These are phyloP conservation scores for Sarcodon sp. DNA, from an alignment of 768 basidiomycete genomes.

Conservation along the genomic window DNA sequence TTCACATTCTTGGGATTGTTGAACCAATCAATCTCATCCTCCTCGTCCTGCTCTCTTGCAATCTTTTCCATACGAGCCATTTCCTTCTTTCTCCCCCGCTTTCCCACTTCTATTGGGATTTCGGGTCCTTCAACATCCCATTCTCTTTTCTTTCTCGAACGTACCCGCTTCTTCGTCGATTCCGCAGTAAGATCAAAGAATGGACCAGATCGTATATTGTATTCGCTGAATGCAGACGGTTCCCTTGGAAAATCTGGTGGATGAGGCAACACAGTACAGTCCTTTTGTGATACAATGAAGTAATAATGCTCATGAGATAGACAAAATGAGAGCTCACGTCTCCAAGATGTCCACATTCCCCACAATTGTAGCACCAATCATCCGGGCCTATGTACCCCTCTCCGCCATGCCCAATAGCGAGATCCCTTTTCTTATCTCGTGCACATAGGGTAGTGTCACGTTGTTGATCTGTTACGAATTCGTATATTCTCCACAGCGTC, in stretches of 20 bases:
- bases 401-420: slow-evolving; percentile 53
- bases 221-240: slow-evolving; percentile 53
- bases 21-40: slow-evolving; percentile 63
- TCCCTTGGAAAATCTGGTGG: slow-evolving; percentile 30
- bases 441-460: slow-evolving; percentile 27
- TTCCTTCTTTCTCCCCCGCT: slow-evolving; percentile 47
- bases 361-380: slow-evolving; percentile 79
- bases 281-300: slow-evolving; percentile 23
- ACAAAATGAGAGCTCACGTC: slow-evolving; percentile 40
- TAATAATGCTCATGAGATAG: neutral
- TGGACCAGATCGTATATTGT: slow-evolving; percentile 52
- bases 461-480: slow-evolving; percentile 48
- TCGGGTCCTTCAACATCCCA: slow-evolving; percentile 28
- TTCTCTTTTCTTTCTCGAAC: slow-evolving; percentile 23
- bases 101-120: slow-evolving; percentile 51
- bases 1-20: slow-evolving; percentile 22
- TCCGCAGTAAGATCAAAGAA: slow-evolving; percentile 35
- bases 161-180: slow-evolving; percentile 8
- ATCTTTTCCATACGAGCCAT: slow-evolving; percentile 40
- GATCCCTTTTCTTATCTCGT: slow-evolving; percentile 35
- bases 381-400: slow-evolving; percentile 68
- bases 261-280: slow-evolving; percentile 38
- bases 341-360: slow-evolving; percentile 58
- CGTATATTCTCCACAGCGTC: slow-evolving; percentile 70
- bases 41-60: slow-evolving; percentile 27